Percentiles rank a stretch among this genome's conserved stretches.
Conservation (phyloP, 768 basidiomycete species). For the Exidia glandulosa region DNA sequence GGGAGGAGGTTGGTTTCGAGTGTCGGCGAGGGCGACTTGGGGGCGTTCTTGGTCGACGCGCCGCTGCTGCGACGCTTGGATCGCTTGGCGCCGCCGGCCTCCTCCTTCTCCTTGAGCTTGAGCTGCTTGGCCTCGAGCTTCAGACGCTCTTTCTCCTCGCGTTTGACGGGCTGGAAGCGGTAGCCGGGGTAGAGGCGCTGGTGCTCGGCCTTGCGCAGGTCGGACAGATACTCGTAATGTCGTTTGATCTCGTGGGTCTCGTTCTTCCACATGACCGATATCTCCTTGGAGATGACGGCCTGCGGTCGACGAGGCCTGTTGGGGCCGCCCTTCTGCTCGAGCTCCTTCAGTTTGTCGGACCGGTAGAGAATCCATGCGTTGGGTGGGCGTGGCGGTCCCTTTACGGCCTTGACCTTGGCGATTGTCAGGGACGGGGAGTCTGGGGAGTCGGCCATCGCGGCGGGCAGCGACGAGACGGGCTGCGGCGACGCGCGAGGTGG, state of each 20-base stretch:
- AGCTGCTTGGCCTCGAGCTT: not conserved
- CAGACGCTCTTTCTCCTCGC: too few relatives aligned
- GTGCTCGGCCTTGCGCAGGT: conserved; percentile 38
- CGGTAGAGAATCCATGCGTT: conserved; percentile 83
- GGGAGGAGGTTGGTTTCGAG: not conserved
- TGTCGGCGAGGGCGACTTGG: not conserved
- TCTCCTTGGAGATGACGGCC: conserved; percentile 51
- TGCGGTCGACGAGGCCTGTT: conserved; percentile 33
- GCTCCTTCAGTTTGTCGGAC: conserved; percentile 39
- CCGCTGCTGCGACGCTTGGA: not conserved
- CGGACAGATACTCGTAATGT: conserved; percentile 32
- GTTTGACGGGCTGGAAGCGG: not conserved
- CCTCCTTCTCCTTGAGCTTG: not conserved
- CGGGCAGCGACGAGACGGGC: too few relatives aligned
- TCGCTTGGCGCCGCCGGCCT: not conserved
- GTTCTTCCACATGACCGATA: conserved; percentile 53
- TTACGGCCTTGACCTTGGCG: not conserved
- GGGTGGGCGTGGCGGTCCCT: conserved; percentile 49
- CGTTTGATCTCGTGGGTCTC: conserved; percentile 33
- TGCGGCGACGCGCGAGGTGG: too few relatives aligned
- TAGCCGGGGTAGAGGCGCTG: conserved; percentile 42
- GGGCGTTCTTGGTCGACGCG: not conserved
- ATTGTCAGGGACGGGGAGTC: conserved; percentile 28
- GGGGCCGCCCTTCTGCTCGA: conserved; percentile 22
- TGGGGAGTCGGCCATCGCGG: conserved; percentile 28